Evolutionary conservation across 768 basidiomycete species (phyloP).

Genomic region (Tylopilus rubrobrunneus): DNA sequence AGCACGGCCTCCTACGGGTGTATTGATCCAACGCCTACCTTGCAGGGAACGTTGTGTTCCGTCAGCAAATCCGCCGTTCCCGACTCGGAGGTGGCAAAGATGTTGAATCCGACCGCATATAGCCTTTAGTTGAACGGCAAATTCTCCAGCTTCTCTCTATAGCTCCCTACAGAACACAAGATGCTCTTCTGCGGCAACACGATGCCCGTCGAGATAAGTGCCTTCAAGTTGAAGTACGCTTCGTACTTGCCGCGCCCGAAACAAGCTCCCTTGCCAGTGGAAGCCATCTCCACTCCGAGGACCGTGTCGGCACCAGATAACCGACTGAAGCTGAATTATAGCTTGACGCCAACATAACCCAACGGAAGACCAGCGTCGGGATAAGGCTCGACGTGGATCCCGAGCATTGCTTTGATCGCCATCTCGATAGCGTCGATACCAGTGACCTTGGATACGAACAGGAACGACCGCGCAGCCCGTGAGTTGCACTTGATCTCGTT

Average conservation of each 20-base stretch:
- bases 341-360: conserved; percentile 98
- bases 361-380: conserved; percentile 85
- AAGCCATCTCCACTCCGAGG: conserved; percentile 99
- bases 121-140: conserved; percentile 93
- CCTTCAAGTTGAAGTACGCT: conserved; percentile 97
- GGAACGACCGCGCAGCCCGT: conserved; percentile 95
- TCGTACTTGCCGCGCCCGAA: conserved; percentile 98
- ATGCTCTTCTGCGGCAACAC: conserved; percentile 96
- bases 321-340: conserved; percentile 97
- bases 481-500: conserved; percentile 99
- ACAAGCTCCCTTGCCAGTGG: conserved; percentile 99
- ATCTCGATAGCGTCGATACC: conserved; percentile 97
- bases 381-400: conserved; percentile 82
- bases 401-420: conserved; percentile 98
- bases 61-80: conserved; percentile 69
- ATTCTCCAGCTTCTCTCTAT: conserved; percentile 91
- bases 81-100: conserved; percentile 78
- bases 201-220: conserved; percentile 94
- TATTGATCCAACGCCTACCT: conserved; percentile 43
- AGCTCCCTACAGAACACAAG: conserved; percentile 93
- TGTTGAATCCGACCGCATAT: conserved; percentile 88
- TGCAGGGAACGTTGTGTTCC: conserved; percentile 96
- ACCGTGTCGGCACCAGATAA: conserved; percentile 98
- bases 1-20: neutral
- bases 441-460: conserved; percentile 98